Evolutionary conservation across 2,329 filamentous ascomycete genomes (phyloP).

Genomic region (Aspergillus piperis): DNA sequence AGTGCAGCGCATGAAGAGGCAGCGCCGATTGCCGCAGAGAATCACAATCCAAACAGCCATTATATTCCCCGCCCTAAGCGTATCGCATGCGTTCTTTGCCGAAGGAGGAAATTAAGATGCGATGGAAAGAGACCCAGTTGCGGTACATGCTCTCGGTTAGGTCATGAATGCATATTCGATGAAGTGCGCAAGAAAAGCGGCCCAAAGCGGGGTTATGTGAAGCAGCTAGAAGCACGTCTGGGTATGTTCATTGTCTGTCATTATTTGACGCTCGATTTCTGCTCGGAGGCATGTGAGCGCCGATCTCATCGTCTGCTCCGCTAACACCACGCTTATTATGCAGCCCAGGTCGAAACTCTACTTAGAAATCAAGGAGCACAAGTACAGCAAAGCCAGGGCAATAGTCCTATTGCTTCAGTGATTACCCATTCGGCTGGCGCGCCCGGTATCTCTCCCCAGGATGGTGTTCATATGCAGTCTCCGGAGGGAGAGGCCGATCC

Average conservation of each 20-base stretch:
- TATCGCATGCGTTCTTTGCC: constrained; percentile 90
- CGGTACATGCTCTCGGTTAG: constrained; percentile 82
- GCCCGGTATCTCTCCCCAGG: constrained; percentile 25
- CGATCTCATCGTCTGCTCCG: not conserved
- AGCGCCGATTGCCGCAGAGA: constrained; percentile 35
- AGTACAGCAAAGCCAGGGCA: constrained; percentile 29
- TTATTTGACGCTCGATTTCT: not conserved
- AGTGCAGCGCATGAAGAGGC: constrained; percentile 19
- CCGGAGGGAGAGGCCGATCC: constrained; percentile 27
- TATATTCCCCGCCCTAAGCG: constrained; percentile 82
- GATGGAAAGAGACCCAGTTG: constrained; percentile 83
- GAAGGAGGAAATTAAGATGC: constrained; percentile 88
- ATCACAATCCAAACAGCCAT: constrained; percentile 49
- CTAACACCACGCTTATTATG: constrained; percentile 19
- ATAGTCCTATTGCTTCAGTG: constrained; percentile 23
- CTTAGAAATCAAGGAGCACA: constrained; percentile 73
- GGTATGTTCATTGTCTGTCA: constrained; percentile 59
- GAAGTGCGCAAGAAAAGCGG: constrained; percentile 93
- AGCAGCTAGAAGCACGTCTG: constrained; percentile 86
- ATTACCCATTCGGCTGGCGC: constrained; percentile 32
- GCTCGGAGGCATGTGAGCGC: not conserved
- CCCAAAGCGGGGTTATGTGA: constrained; percentile 91
- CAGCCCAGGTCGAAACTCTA: constrained; percentile 90
- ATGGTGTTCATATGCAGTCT: constrained; percentile 27
- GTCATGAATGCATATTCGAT: constrained; percentile 86